Conservation (phyloP, 2,329 filamentous ascomycete genomes). For the Paecilomyces formosus region DNA sequence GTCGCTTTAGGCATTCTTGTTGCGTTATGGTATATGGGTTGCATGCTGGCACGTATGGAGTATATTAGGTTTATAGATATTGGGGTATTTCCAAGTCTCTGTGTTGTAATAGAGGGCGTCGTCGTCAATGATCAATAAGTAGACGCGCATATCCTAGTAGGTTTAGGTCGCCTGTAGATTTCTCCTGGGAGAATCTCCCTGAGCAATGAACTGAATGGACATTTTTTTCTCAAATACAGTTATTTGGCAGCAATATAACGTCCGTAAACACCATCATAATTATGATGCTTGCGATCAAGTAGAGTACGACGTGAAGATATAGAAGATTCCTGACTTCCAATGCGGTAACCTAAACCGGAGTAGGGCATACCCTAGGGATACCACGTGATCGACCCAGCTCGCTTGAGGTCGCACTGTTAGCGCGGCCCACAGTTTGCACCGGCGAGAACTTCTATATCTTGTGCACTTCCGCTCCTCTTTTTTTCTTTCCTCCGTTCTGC, state of each 20-base stretch:
- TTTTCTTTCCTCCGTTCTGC: constrained; percentile 24
- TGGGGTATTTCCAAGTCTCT: too few species aligned
- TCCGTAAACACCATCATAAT: too few species aligned
- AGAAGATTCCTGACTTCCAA: not conserved
- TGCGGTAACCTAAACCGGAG: not conserved
- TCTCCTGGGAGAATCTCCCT: too few species aligned
- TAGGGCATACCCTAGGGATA: not conserved
- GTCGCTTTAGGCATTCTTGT: not conserved
- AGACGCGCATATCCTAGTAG: too few species aligned
- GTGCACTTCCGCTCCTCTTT: constrained; percentile 16
- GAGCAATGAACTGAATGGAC: too few species aligned
- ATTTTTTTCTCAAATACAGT: too few species aligned
- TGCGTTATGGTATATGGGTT: not conserved
- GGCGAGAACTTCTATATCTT: constrained; percentile 7
- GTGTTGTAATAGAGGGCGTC: too few species aligned
- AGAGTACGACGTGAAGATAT: too few species aligned
- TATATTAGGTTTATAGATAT: not conserved
- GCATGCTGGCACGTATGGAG: not conserved
- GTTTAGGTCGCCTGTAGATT: too few species aligned
- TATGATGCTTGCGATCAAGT: too few species aligned
- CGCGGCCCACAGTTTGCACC: constrained; percentile 20
- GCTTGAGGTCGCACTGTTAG: constrained; percentile 15
- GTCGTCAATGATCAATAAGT: too few species aligned
- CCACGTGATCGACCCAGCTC: constrained; percentile 2
- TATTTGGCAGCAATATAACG: too few species aligned